Percentiles rank a stretch among this genome's conserved stretches.
These are phyloP conservation scores for Beta macrorhiza DNA, from an alignment of 179 eudicot species.

Conservation along the genomic window DNA sequence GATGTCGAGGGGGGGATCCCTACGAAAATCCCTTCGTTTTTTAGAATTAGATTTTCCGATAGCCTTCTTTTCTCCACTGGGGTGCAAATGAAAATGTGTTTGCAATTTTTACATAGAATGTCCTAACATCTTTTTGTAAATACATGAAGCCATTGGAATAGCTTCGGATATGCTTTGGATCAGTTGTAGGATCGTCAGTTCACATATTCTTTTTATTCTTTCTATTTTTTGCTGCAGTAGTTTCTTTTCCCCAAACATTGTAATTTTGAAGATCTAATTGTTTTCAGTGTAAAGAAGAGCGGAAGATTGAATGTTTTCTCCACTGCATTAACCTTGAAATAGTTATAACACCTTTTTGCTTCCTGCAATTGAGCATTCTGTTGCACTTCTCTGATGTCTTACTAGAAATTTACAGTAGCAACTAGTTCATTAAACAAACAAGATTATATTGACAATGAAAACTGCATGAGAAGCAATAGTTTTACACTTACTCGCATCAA, in stretches of 20 bases:
- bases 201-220: constrained; percentile 21
- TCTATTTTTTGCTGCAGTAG: constrained; percentile 3
- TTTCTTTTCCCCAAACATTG: constrained; percentile 8
- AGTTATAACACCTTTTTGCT: not conserved
- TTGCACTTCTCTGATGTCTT: not conserved
- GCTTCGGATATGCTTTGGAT: constrained; percentile 10
- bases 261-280: constrained; percentile 8
- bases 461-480: not conserved
- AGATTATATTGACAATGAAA: constrained; percentile 9
- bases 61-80: not conserved
- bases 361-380: not conserved
- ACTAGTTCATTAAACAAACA: not conserved
- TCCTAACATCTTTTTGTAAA: constrained; percentile 43
- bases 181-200: constrained; percentile 17
- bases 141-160: constrained; percentile 25
- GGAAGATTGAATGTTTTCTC: constrained; percentile 5
- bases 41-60: not conserved
- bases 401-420: not conserved
- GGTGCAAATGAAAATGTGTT: constrained; percentile 8
- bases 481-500: constrained; percentile 14
- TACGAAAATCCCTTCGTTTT: not conserved
- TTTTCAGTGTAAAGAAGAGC: constrained; percentile 12
- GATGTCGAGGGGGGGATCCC: constrained; percentile 10
- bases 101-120: constrained; percentile 10
- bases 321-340: constrained; percentile 15